phyloP scores from a whole-genome alignment of 306 rosid genomes.

The Dalbergia cultrata region DNA sequence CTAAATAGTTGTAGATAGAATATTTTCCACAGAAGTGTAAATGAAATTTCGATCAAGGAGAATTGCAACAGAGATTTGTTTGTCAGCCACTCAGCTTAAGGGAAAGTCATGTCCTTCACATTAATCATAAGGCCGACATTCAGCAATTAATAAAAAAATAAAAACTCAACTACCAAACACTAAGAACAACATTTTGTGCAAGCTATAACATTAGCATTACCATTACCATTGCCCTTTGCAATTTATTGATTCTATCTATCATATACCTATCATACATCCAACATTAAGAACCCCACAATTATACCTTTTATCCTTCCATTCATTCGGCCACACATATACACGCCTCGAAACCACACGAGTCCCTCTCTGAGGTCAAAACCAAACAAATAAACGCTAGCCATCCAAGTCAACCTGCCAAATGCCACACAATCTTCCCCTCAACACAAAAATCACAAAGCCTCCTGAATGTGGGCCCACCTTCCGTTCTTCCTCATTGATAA shows the following conservation, averaged over 20 bases:
- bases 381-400: constrained; percentile 31
- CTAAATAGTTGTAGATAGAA: not conserved
- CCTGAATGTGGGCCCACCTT: not conserved
- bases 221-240: not conserved
- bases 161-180: constrained; percentile 39
- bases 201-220: not conserved
- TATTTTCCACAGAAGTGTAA: not conserved
- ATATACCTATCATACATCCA: not conserved
- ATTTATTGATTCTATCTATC: constrained; percentile 14
- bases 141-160: constrained; percentile 48
- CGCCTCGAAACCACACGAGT: constrained; percentile 38
- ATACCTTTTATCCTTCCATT: constrained; percentile 30
- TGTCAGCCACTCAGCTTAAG: not conserved
- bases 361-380: constrained; percentile 31
- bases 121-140: not conserved
- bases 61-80: not conserved
- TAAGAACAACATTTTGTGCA: constrained; percentile 22
- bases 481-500: constrained; percentile 2
- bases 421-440: constrained; percentile 25
- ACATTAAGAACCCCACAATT: constrained; percentile 43
- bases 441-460: not conserved
- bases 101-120: not conserved
- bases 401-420: constrained; percentile 16
- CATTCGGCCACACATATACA: constrained; percentile 33
- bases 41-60: not conserved